A percentile compares a stretch with the other conserved stretches of the same genome.
Conservation (phyloP, 1,284 basidiomycete genomes). For the Moesziomyces aphidis region DNA sequence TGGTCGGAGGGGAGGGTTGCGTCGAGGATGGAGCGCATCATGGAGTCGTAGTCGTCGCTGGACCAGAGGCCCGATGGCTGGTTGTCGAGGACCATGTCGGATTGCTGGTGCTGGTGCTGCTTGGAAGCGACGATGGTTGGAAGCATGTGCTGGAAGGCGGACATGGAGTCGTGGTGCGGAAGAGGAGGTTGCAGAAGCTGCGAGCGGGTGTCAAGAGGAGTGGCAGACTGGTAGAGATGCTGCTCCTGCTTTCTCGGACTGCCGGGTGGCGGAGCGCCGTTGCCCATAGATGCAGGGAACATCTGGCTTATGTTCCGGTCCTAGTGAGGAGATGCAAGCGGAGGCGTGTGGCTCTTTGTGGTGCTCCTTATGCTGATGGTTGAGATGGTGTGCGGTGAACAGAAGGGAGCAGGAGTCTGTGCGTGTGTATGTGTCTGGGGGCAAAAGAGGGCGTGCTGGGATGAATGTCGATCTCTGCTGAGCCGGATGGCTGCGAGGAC, state of each 20-base stretch:
- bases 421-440: too few relatives aligned
- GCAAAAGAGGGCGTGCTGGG: too few relatives aligned
- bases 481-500: background rate
- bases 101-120: too few relatives aligned
- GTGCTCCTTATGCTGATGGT: too few relatives aligned
- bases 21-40: slow-evolving; percentile 49
- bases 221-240: slow-evolving; percentile 16
- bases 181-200: slow-evolving; percentile 32
- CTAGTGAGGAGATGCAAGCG: background rate
- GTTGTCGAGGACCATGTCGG: slow-evolving; percentile 17
- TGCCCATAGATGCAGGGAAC: slow-evolving; percentile 9
- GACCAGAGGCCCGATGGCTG: slow-evolving; percentile 40
- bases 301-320: background rate
- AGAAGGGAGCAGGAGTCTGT: too few relatives aligned
- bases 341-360: too few relatives aligned
- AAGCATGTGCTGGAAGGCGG: slow-evolving; percentile 28
- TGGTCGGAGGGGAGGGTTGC: slow-evolving; percentile 28
- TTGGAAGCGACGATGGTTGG: slow-evolving; percentile 30
- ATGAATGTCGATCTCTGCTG: too few relatives aligned
- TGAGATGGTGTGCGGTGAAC: too few relatives aligned
- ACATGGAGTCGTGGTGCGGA: slow-evolving; percentile 26
- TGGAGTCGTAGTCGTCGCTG: slow-evolving; percentile 47
- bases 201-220: slow-evolving; percentile 16
- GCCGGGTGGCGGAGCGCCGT: slow-evolving; percentile 22
- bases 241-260: slow-evolving; percentile 21